Percentiles rank a stretch among this genome's conserved stretches.
These are phyloP conservation scores for Mortierella claussenii DNA, from an alignment of 192 early-diverging fungal species.

Conservation along the genomic window DNA sequence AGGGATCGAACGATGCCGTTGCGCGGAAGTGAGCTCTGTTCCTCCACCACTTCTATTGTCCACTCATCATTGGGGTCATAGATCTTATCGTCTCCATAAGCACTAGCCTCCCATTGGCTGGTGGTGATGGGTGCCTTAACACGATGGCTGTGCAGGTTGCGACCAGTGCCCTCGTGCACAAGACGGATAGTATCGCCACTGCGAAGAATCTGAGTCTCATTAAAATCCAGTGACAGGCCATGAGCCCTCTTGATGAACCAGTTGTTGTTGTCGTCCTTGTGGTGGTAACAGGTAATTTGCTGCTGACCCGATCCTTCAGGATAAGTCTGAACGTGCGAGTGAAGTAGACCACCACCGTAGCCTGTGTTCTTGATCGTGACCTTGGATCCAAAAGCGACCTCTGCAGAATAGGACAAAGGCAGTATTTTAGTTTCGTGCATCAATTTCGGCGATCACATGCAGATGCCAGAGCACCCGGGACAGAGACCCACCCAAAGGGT, in stretches of 20 bases:
- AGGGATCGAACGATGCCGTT: conserved; percentile 72
- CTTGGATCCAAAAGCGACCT: conserved; percentile 91
- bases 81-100: conserved; percentile 81
- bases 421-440: too few relatives aligned
- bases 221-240: conserved; percentile 29
- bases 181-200: conserved; percentile 88
- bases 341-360: conserved; percentile 89
- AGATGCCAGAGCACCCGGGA: too few relatives aligned
- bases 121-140: conserved; percentile 81
- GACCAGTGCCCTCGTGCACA: conserved; percentile 73
- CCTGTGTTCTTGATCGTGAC: conserved; percentile 86
- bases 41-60: conserved; percentile 86
- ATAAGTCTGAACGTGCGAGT: conserved; percentile 91
- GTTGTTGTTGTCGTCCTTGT: conserved; percentile 94
- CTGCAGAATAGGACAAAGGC: conserved; percentile 64
- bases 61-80: conserved; percentile 93
- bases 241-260: conserved; percentile 77
- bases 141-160: conserved; percentile 89
- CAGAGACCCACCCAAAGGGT: conserved; percentile 83
- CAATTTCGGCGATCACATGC: too few relatives aligned
- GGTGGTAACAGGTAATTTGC: conserved; percentile 94
- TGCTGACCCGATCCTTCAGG: conserved; percentile 89
- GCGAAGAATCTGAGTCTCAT: conserved; percentile 69
- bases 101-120: conserved; percentile 87
- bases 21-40: conserved; percentile 57